phyloP scores from a whole-genome alignment of 139 green algal species.

The Tetraselmis striata region DNA sequence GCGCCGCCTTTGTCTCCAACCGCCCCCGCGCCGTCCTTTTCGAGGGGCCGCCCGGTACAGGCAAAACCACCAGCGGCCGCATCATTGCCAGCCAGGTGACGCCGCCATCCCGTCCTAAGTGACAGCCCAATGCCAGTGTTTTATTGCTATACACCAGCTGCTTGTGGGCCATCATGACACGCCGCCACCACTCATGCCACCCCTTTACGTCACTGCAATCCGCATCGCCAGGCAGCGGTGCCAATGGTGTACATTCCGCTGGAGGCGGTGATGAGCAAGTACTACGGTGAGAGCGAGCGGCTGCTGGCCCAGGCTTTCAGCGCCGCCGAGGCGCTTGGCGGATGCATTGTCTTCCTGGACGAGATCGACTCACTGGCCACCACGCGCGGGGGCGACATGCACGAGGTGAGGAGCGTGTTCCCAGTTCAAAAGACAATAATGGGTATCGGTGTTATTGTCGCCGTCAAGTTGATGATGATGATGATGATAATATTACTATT shows the following conservation, averaged over 20 bases:
- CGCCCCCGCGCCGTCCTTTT: constrained; percentile 79
- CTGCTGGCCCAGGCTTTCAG: constrained; percentile 52
- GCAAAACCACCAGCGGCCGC: constrained; percentile 82
- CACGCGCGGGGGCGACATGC: constrained; percentile 51
- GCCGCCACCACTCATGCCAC: too few species aligned
- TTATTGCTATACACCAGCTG: too few species aligned
- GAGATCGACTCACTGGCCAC: constrained; percentile 69
- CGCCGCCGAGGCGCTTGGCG: constrained; percentile 40
- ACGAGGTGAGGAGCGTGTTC: constrained; percentile 64
- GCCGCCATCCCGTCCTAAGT: too few species aligned
- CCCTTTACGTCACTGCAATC: too few species aligned
- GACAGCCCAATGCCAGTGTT: too few species aligned
- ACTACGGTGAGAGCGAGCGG: constrained; percentile 75
- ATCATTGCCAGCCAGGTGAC: constrained; percentile 51
- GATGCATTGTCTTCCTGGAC: constrained; percentile 80
- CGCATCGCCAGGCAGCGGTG: constrained; percentile 62
- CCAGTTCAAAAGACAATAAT: too few species aligned
- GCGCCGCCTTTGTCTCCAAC: constrained; percentile 40
- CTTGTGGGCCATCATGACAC: too few species aligned
- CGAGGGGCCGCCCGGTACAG: constrained; percentile 75
- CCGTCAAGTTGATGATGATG: too few species aligned
- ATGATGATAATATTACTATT: too few species aligned
- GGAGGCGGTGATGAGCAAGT: constrained; percentile 72
- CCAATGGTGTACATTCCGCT: constrained; percentile 89
- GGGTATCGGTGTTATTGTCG: too few species aligned